Conservation (phyloP, 768 basidiomycete genomes). For the Mycena albidolilacea region DNA sequence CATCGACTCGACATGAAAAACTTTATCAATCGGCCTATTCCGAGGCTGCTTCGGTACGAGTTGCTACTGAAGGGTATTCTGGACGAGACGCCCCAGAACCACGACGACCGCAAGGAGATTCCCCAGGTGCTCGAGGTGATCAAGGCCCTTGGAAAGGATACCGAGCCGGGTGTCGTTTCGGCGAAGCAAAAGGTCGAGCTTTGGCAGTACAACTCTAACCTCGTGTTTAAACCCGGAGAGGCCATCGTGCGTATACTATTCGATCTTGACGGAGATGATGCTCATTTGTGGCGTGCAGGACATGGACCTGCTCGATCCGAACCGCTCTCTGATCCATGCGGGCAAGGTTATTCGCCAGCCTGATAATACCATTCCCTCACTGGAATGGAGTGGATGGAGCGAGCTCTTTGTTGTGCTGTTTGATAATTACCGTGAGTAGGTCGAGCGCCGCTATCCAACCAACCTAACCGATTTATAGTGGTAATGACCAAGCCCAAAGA, state of each 20-base stretch:
- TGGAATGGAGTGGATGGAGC: slow-evolving; percentile 76
- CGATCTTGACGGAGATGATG: not conserved
- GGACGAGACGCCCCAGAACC: slow-evolving; percentile 78
- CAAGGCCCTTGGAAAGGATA: slow-evolving; percentile 88
- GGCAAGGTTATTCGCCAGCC: slow-evolving; percentile 90
- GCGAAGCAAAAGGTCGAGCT: slow-evolving; percentile 92
- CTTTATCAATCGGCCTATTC: slow-evolving; percentile 94
- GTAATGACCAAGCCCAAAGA: slow-evolving; percentile 92
- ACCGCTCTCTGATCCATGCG: slow-evolving; percentile 86
- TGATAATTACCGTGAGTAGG: slow-evolving; percentile 88
- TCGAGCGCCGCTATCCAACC: not conserved
- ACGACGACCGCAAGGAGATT: slow-evolving; percentile 87
- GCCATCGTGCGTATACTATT: slow-evolving; percentile 60
- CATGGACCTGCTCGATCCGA: slow-evolving; percentile 90
- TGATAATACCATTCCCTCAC: slow-evolving; percentile 55
- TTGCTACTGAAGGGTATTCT: slow-evolving; percentile 87
- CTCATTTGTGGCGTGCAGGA: slow-evolving; percentile 60
- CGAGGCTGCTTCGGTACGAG: slow-evolving; percentile 90
- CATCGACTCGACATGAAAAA: slow-evolving; percentile 92
- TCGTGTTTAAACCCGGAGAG: slow-evolving; percentile 87
- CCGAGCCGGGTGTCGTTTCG: slow-evolving; percentile 87
- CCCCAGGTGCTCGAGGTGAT: slow-evolving; percentile 91
- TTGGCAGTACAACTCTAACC: slow-evolving; percentile 86
- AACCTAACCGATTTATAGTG: slow-evolving; percentile 60
- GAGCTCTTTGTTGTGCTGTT: slow-evolving; percentile 93